Conservation (phyloP, 2,329 filamentous ascomycete species). For the Aspergillus thermomutatus region DNA sequence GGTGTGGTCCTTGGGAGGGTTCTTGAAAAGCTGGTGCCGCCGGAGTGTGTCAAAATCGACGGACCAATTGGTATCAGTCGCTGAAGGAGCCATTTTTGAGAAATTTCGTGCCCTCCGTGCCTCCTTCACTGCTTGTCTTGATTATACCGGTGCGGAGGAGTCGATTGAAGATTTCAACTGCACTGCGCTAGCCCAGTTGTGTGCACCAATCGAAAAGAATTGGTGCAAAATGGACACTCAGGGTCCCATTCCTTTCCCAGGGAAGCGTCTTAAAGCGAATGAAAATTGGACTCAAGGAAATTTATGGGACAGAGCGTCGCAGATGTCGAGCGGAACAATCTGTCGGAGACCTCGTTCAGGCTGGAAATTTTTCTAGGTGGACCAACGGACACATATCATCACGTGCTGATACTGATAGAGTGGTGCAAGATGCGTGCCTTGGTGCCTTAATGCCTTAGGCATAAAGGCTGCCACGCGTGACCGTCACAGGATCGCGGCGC, state of each 20-base stretch:
- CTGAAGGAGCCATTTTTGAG: constrained; percentile 50
- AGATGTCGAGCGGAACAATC: constrained; percentile 19
- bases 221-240: constrained; percentile 1
- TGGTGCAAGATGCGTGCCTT: too few relatives aligned
- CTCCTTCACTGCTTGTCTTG: background rate
- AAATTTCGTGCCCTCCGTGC: background rate
- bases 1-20: constrained; percentile 81
- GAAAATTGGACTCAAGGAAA: constrained; percentile 1
- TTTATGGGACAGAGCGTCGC: constrained; percentile 19
- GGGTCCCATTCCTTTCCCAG: constrained; percentile 5
- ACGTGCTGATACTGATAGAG: constrained; percentile 35
- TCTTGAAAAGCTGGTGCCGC: constrained; percentile 81
- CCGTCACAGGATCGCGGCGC: constrained; percentile 8
- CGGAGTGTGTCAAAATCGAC: constrained; percentile 81
- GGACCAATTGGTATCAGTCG: constrained; percentile 72
- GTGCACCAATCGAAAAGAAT: constrained; percentile 1
- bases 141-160: constrained; percentile 10
- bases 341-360: constrained; percentile 18
- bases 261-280: background rate
- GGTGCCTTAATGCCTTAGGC: constrained; percentile 18
- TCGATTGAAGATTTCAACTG: constrained; percentile 15
- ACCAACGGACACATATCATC: constrained; percentile 34
- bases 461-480: background rate
- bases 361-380: constrained; percentile 42
- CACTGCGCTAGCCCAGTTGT: constrained; percentile 4